Base-by-base conservation (phyloP, 768 basidiomycete species). In the Dendrothele bispora region DNA sequence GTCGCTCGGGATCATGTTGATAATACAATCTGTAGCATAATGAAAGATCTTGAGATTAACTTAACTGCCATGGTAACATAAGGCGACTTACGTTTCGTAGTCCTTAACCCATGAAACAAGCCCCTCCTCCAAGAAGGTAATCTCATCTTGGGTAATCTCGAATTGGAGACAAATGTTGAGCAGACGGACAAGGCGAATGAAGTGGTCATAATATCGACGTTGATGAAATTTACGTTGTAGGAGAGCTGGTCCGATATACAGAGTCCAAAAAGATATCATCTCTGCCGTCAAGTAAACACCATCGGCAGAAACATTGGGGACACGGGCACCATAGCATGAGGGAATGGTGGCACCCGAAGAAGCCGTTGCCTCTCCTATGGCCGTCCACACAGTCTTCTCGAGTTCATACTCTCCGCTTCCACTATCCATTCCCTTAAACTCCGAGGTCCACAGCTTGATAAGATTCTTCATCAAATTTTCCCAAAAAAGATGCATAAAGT, bases 401-500 rank as follows among this genome's bases (percentile, higher is more conserved):
- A 67, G 32, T 5, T 42, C 25, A 20, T 63, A 63, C 11, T 57
- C 50, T 14, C 55, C 64, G 7, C 7, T 35, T 0, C 65, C 61
- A 2, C 42, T 30, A 21, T 68, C 59, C 1, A 66, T 51, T 1
- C 53, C 63, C 43, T 69, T 70, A 55, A 57, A 71, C 2, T 54
- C 48, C 0, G 66, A 68, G 1, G 60, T 66, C 69, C 70, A 74
- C 0, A 69, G 55, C 1, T 44, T 14, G 11, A 71, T 48, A 3
- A 75, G 56, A 24, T 55, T 65, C 12, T 43, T 54, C 18, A 62
- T 47, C 5, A 68, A 42, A 34, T 66, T 70, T 38, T 69, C 65
- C 37, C 50, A 63, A 24, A 73, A 52, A 0, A 63, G 53, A 25
- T 73, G 70, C 59, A 70, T 71, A 54, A 63, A 66, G 39, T 65